Percentiles rank a stretch among this genome's conserved stretches.
phyloP scores from a whole-genome alignment of 163 green algal species.

The Scenedesmus sp. region DNA sequence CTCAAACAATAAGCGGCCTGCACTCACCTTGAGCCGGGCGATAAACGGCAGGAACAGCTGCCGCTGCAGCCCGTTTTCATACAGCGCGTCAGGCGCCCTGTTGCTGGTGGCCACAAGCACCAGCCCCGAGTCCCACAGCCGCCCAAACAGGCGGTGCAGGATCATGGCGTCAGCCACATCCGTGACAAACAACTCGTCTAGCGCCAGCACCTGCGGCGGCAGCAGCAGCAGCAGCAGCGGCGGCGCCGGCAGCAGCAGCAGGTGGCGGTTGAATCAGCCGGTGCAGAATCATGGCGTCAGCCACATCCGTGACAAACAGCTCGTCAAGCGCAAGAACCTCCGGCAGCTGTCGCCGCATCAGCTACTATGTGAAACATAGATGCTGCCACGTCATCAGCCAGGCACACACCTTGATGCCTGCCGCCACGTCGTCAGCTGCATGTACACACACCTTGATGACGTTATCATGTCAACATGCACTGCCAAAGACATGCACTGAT shows the following conservation, averaged over 20 bases:
- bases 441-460: not conserved
- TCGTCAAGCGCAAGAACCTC: slow-evolving; percentile 95
- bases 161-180: slow-evolving; percentile 99
- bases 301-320: slow-evolving; percentile 95
- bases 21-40: slow-evolving; percentile 75
- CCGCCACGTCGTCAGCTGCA: slow-evolving; percentile 67
- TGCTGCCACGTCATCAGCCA: not conserved
- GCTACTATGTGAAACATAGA: not conserved
- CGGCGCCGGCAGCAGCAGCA: not conserved
- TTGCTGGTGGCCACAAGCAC: slow-evolving; percentile 96
- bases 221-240: not conserved
- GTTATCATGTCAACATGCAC: not conserved
- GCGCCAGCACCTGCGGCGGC: slow-evolving; percentile 80
- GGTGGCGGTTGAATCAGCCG: slow-evolving; percentile 25
- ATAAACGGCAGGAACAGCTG: slow-evolving; percentile 99
- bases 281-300: slow-evolving; percentile 82
- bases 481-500: not conserved
- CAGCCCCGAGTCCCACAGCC: slow-evolving; percentile 88
- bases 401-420: not conserved
- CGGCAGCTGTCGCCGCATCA: not conserved
- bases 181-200: slow-evolving; percentile 99
- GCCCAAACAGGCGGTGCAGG: slow-evolving; percentile 89
- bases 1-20: slow-evolving; percentile 51
- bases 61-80: slow-evolving; percentile 95
- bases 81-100: slow-evolving; percentile 90